phyloP scores from a whole-genome alignment of 148 eudicot genomes.

The Nepenthes gracilis region DNA sequence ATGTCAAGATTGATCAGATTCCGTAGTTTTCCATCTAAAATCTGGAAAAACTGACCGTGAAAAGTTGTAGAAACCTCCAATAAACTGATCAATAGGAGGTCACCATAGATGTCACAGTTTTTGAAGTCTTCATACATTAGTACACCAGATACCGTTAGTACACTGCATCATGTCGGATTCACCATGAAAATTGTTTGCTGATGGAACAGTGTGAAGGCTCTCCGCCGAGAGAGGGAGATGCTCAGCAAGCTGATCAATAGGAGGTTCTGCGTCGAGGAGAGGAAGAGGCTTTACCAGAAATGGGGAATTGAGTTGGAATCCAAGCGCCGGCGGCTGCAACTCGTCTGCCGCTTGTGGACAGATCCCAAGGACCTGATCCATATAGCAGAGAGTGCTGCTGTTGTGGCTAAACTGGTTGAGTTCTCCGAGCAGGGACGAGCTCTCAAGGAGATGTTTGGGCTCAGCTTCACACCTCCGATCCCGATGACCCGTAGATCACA shows the following conservation, averaged over 20 bases:
- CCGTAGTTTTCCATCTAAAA: too few relatives aligned
- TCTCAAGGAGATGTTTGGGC: slow-evolving; percentile 79
- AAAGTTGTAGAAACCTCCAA: too few relatives aligned
- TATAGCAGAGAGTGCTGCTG: slow-evolving; percentile 42
- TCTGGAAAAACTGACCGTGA: too few relatives aligned
- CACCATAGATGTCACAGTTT: too few relatives aligned
- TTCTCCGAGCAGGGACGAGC: slow-evolving; percentile 63
- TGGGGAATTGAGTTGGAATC: slow-evolving; percentile 56
- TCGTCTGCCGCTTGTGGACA: slow-evolving; percentile 53
- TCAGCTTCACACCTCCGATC: slow-evolving; percentile 61
- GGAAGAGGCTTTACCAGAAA: slow-evolving; percentile 47
- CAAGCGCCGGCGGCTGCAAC: slow-evolving; percentile 59
- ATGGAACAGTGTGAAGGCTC: slow-evolving; percentile 53
- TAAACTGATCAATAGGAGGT: too few relatives aligned
- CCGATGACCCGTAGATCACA: slow-evolving; percentile 36
- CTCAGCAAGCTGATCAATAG: slow-evolving; percentile 57
- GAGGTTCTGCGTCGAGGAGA: slow-evolving; percentile 49
- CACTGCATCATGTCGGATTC: not conserved
- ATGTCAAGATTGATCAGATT: too few relatives aligned
- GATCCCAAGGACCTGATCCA: slow-evolving; percentile 40
- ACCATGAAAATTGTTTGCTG: not conserved
- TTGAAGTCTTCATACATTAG: too few relatives aligned
- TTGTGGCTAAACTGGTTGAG: slow-evolving; percentile 61
- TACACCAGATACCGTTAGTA: too few relatives aligned
- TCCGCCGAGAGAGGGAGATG: slow-evolving; percentile 55